Percentiles rank a stretch among this genome's conserved stretches.
These are phyloP conservation scores for Cladophialophora chaetospira DNA, from an alignment of 2,329 filamentous ascomycete genomes.

Conservation along the genomic window DNA sequence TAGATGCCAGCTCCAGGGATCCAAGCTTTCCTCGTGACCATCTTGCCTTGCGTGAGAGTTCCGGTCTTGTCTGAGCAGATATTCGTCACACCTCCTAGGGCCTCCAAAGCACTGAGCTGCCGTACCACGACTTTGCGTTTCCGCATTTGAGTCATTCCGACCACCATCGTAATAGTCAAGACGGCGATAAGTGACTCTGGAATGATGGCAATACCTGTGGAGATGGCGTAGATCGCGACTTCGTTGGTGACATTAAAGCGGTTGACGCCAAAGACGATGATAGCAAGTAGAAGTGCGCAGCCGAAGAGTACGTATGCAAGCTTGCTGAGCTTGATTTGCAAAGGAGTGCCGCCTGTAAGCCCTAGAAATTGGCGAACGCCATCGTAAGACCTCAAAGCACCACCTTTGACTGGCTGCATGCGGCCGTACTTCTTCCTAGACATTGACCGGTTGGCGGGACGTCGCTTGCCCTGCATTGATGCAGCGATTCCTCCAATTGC, in stretches of 20 bases:
- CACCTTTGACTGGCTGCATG: conserved; percentile 53
- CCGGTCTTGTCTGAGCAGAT: conserved; percentile 56
- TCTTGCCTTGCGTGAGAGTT: conserved; percentile 61
- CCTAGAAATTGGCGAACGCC: conserved; percentile 59
- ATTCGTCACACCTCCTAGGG: conserved; percentile 59
- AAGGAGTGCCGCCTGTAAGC: conserved; percentile 71
- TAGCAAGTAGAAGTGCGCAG: conserved; percentile 64
- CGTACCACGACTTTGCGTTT: conserved; percentile 57
- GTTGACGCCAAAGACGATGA: conserved; percentile 64
- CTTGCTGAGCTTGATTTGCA: conserved; percentile 83
- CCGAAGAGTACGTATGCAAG: conserved; percentile 79
- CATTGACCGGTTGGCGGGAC: conserved; percentile 44
- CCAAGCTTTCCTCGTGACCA: conserved; percentile 64
- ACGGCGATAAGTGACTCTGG: conserved; percentile 65
- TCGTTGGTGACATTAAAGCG: conserved; percentile 58
- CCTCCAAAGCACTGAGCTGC: conserved; percentile 57
- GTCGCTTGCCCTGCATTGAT: conserved; percentile 57
- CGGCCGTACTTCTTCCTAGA: conserved; percentile 49
- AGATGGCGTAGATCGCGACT: conserved; percentile 61
- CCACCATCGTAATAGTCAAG: conserved; percentile 63
- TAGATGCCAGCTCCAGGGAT: conserved; percentile 61
- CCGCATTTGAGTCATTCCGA: conserved; percentile 58
- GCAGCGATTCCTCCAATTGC: conserved; percentile 64
- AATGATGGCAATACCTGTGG: conserved; percentile 63
- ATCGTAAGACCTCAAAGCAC: conserved; percentile 51